These are phyloP conservation scores for Candida ficus DNA, from an alignment of 805 yeast genomes.

Conservation along the genomic window DNA sequence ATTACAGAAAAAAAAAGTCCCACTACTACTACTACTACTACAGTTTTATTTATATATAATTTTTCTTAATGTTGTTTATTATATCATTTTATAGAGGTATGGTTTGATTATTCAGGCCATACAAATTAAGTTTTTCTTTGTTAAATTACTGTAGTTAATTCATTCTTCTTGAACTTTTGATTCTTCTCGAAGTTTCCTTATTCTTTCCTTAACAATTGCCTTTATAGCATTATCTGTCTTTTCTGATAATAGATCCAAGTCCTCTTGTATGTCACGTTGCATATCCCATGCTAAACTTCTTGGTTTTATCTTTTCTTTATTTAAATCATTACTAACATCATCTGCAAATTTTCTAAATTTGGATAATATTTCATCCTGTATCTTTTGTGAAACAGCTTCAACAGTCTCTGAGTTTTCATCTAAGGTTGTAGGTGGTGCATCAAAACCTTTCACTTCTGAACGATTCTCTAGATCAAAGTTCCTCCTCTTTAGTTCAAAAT, in stretches of 20 bases:
- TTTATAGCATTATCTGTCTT: conserved; percentile 40
- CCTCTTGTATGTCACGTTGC: conserved; percentile 33
- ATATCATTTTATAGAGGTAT: not conserved
- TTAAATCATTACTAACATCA: not conserved
- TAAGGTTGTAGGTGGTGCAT: conserved; percentile 20
- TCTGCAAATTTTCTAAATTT: conserved; percentile 16
- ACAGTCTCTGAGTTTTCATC: conserved; percentile 31
- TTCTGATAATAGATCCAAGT: conserved; percentile 32
- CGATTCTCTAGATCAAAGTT: conserved; percentile 19
- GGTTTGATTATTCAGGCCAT: too few species aligned
- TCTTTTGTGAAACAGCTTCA: conserved; percentile 29
- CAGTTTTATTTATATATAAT: too few species aligned
- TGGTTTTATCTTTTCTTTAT: conserved; percentile 8
- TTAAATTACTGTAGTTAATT: too few species aligned
- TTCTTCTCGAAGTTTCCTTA: conserved; percentile 10
- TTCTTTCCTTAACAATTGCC: conserved; percentile 32
- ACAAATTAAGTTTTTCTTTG: too few species aligned
- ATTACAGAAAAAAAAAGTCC: too few species aligned
- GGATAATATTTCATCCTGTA: conserved; percentile 25
- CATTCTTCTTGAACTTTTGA: not conserved
- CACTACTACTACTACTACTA: too few species aligned
- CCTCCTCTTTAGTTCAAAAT: conserved; percentile 10
- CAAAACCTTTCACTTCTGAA: conserved; percentile 13
- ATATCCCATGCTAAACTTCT: conserved; percentile 29
- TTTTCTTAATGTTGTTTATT: too few species aligned